Percentiles rank a stretch among this genome's conserved stretches.
These are phyloP conservation scores for Ramularia endophylla DNA, from an alignment of 2,329 filamentous ascomycete species.

Conservation along the genomic window DNA sequence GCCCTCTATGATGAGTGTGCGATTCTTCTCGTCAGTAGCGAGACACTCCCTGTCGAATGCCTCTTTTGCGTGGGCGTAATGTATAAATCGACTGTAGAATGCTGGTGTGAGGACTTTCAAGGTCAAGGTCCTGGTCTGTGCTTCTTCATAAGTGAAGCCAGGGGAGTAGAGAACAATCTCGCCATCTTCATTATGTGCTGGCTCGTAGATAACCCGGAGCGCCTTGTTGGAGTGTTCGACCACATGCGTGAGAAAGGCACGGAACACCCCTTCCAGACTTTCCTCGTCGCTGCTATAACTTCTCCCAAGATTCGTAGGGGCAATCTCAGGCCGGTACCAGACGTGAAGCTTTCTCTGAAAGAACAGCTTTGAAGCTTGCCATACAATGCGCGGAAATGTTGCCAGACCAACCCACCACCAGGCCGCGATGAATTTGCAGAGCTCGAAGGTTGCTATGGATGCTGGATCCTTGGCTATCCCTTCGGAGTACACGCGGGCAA, in stretches of 20 bases:
- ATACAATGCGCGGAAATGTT: constrained; percentile 60
- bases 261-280: constrained; percentile 35
- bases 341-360: constrained; percentile 54
- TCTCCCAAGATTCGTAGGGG: constrained; percentile 50
- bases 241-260: constrained; percentile 38
- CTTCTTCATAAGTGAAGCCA: constrained; percentile 31
- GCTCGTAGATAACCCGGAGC: constrained; percentile 49
- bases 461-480: constrained; percentile 47
- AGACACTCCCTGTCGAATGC: constrained; percentile 55
- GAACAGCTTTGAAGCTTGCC: constrained; percentile 54
- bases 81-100: constrained; percentile 62
- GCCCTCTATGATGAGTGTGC: constrained; percentile 53
- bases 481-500: constrained; percentile 54
- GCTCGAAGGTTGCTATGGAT: constrained; percentile 34
- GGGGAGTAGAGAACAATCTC: constrained; percentile 30
- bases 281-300: constrained; percentile 48
- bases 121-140: constrained; percentile 42
- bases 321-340: constrained; percentile 60
- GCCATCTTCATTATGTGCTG: constrained; percentile 35
- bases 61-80: constrained; percentile 57
- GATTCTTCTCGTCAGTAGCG: constrained; percentile 47
- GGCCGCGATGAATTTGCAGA: constrained; percentile 23
- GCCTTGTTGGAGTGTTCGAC: constrained; percentile 43
- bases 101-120: constrained; percentile 57
- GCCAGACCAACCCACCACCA: constrained; percentile 66